These are phyloP conservation scores for Aplosporella prunicola DNA, from an alignment of 2,329 filamentous ascomycete genomes.

Conservation along the genomic window DNA sequence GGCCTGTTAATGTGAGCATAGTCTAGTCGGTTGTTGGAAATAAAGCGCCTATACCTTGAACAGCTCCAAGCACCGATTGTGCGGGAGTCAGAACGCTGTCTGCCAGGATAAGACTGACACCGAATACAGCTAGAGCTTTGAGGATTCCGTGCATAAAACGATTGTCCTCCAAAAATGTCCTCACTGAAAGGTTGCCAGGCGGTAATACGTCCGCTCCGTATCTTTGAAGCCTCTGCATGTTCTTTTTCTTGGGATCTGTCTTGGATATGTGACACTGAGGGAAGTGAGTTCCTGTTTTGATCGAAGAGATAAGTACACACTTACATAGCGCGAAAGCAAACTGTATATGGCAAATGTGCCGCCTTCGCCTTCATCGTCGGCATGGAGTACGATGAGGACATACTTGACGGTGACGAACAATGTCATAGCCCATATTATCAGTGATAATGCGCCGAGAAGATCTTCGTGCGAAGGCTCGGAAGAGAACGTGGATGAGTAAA, in stretches of 20 bases:
- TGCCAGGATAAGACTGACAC: constrained; percentile 58
- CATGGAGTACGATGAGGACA: constrained; percentile 53
- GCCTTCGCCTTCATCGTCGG: constrained; percentile 63
- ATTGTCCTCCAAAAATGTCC: constrained; percentile 50
- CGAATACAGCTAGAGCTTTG: constrained; percentile 54
- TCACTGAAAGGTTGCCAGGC: constrained; percentile 42
- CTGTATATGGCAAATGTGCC: constrained; percentile 61
- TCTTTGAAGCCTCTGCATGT: constrained; percentile 50
- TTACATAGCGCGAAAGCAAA: constrained; percentile 48
- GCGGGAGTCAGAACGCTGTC: constrained; percentile 60
- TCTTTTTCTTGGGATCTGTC: constrained; percentile 44
- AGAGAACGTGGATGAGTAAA: constrained; percentile 59
- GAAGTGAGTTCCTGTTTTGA: too few species aligned
- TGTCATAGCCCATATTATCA: constrained; percentile 60
- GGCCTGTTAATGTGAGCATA: constrained; percentile 16
- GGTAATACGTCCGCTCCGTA: constrained; percentile 48
- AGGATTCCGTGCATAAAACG: constrained; percentile 43
- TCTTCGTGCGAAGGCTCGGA: constrained; percentile 47
- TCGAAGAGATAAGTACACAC: constrained; percentile 12
- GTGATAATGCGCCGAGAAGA: constrained; percentile 54
- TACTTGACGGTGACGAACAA: constrained; percentile 64
- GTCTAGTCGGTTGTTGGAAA: background rate
- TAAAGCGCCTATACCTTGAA: constrained; percentile 50
- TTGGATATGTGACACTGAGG: constrained; percentile 49
- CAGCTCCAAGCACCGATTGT: constrained; percentile 59